phyloP scores from a whole-genome alignment of 2,329 filamentous ascomycete genomes.

The Cladobotryum protrusum region DNA sequence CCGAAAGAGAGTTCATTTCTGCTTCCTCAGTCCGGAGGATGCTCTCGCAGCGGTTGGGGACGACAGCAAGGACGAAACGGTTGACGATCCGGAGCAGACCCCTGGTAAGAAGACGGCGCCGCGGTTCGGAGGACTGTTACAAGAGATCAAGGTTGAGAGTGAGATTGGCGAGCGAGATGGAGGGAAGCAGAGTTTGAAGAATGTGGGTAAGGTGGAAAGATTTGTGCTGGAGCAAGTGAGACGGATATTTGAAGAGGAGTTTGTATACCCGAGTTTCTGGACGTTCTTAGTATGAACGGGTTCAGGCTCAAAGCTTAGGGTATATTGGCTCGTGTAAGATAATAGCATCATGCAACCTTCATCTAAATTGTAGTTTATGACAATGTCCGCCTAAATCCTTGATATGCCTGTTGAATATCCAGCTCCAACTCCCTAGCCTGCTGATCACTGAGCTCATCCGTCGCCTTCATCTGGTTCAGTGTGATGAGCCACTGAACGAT shows the following conservation, averaged over 20 bases:
- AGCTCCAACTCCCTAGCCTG: slow-evolving; percentile 85
- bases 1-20: slow-evolving; percentile 82
- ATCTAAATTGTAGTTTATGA: too few relatives aligned
- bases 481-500: slow-evolving; percentile 98
- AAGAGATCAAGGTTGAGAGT: slow-evolving; percentile 93
- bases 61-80: slow-evolving; percentile 29
- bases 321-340: not conserved
- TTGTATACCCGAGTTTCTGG: slow-evolving; percentile 98
- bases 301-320: not conserved
- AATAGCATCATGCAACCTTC: slow-evolving; percentile 31
- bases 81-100: slow-evolving; percentile 14
- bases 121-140: slow-evolving; percentile 67
- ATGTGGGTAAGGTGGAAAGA: slow-evolving; percentile 96
- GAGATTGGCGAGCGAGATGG: slow-evolving; percentile 91
- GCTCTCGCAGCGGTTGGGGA: slow-evolving; percentile 64
- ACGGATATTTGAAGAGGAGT: slow-evolving; percentile 96
- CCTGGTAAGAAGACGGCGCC: slow-evolving; percentile 23
- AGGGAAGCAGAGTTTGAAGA: slow-evolving; percentile 92
- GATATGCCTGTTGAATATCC: slow-evolving; percentile 90
- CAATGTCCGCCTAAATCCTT: slow-evolving; percentile 82
- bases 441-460: slow-evolving; percentile 80
- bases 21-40: slow-evolving; percentile 89
- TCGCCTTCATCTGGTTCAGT: slow-evolving; percentile 95
- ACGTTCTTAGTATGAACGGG: slow-evolving; percentile 75
- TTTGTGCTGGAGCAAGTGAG: slow-evolving; percentile 96